A percentile compares a stretch with the other conserved stretches of the same genome.
phyloP scores from a whole-genome alignment of 148 eudicot genomes.

The Agrostemma githago region DNA sequence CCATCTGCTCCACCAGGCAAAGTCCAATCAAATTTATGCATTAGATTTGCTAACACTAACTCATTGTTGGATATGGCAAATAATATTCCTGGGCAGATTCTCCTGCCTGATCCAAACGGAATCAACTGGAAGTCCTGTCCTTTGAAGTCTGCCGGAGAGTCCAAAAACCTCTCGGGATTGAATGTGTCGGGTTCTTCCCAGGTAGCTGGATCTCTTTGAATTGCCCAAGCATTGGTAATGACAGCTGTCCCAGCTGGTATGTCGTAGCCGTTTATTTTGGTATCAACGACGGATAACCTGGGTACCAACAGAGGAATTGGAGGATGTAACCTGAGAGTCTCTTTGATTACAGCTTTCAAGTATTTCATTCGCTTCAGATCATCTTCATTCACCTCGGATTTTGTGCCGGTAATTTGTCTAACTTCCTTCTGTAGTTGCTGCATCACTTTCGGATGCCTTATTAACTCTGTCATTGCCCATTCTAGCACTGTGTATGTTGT shows the following conservation, averaged over 20 bases:
- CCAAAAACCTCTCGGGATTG: constrained; percentile 22
- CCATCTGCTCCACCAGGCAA: constrained; percentile 18
- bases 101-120: constrained; percentile 33
- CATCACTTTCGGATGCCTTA: constrained; percentile 18
- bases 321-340: constrained; percentile 28
- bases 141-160: constrained; percentile 15
- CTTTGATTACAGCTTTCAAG: constrained; percentile 27
- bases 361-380: constrained; percentile 25
- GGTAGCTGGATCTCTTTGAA: constrained; percentile 23
- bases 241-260: constrained; percentile 20
- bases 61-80: constrained; percentile 20
- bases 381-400: constrained; percentile 9
- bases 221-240: constrained; percentile 25
- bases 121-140: constrained; percentile 29
- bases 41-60: constrained; percentile 28
- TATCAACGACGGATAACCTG: constrained; percentile 4
- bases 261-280: constrained; percentile 14
- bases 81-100: constrained; percentile 23
- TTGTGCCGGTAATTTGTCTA: constrained; percentile 16
- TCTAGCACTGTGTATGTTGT: constrained; percentile 24
- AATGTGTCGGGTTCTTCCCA: constrained; percentile 24
- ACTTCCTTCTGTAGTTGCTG: constrained; percentile 23
- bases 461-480: constrained; percentile 33
- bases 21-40: constrained; percentile 21
- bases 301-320: constrained; percentile 24